A percentile compares a stretch with the other conserved stretches of the same genome.
phyloP scores from a whole-genome alignment of 1,139 yeast species.

The Suhomyces coccinellae region DNA sequence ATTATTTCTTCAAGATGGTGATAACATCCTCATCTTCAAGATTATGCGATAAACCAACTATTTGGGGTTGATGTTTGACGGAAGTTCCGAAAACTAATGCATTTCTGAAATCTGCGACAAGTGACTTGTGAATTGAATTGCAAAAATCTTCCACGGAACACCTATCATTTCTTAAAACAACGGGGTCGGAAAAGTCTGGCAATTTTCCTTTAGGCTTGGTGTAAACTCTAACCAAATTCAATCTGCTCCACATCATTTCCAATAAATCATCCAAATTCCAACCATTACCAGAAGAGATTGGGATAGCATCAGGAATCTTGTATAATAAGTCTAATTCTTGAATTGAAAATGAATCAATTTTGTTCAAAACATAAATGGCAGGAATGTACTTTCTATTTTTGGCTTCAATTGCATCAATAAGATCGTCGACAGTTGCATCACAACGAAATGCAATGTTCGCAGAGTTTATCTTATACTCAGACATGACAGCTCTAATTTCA shows the following conservation, averaged over 20 bases:
- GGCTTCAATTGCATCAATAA: conserved; percentile 91
- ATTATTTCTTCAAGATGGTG: conserved; percentile 77
- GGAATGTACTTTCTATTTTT: conserved; percentile 91
- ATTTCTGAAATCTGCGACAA: conserved; percentile 88
- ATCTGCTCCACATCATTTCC: conserved; percentile 91
- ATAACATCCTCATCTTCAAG: conserved; percentile 96
- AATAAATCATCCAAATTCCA: conserved; percentile 96
- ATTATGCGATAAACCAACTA: conserved; percentile 80
- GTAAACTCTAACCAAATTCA: conserved; percentile 88
- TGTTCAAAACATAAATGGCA: conserved; percentile 89
- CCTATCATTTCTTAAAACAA: conserved; percentile 78
- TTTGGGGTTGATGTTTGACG: conserved; percentile 98
- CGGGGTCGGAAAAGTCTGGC: conserved; percentile 95
- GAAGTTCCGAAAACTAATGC: conserved; percentile 91
- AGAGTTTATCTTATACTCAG: conserved; percentile 89
- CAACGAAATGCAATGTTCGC: conserved; percentile 98
- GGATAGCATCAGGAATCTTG: conserved; percentile 94
- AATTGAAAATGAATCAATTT: conserved; percentile 90
- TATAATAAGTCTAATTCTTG: conserved; percentile 88
- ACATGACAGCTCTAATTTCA: conserved; percentile 93
- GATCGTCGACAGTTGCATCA: conserved; percentile 95
- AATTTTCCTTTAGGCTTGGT: conserved; percentile 94
- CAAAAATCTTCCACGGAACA: conserved; percentile 94
- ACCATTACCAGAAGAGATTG: conserved; percentile 91
- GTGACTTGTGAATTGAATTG: conserved; percentile 90